phyloP scores from a whole-genome alignment of 2,329 filamentous ascomycete species.

The Colletotrichum plurivorum region DNA sequence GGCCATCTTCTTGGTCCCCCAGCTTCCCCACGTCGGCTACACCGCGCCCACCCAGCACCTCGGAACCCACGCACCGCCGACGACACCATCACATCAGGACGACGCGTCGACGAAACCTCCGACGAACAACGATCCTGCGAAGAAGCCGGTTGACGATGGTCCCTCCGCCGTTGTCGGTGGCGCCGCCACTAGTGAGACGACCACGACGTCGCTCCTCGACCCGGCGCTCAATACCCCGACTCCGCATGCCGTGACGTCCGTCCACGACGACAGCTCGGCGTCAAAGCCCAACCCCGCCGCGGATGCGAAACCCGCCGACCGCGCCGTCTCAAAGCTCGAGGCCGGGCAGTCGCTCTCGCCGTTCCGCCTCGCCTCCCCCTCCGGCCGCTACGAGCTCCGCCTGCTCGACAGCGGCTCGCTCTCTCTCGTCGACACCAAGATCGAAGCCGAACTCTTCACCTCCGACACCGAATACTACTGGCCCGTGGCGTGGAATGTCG shows the following conservation, averaged over 20 bases:
- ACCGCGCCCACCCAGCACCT: slow-evolving; percentile 4
- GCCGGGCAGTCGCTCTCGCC: slow-evolving; percentile 34
- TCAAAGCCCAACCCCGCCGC: slow-evolving; percentile 3
- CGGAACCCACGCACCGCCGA: slow-evolving; percentile 2
- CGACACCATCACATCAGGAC: background rate
- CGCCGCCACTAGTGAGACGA: background rate
- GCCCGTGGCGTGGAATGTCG: slow-evolving; percentile 41
- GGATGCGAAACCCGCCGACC: slow-evolving; percentile 9
- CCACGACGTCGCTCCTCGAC: background rate
- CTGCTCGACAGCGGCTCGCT: slow-evolving; percentile 40
- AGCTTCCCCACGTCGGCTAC: slow-evolving; percentile 32
- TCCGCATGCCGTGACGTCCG: background rate
- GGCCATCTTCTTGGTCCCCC: slow-evolving; percentile 35
- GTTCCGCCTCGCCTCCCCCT: slow-evolving; percentile 38
- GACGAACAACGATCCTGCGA: background rate
- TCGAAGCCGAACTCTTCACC: slow-evolving; percentile 40
- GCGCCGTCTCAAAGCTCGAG: slow-evolving; percentile 24
- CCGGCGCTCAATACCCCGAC: background rate
- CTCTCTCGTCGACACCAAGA: slow-evolving; percentile 36
- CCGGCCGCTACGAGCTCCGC: slow-evolving; percentile 35
- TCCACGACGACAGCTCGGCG: background rate
- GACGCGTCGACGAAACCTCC: background rate
- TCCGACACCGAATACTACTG: slow-evolving; percentile 43
- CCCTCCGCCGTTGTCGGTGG: background rate
- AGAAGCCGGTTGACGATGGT: background rate